Conservation (phyloP, 1,139 yeast species). For the Candida sojae region DNA sequence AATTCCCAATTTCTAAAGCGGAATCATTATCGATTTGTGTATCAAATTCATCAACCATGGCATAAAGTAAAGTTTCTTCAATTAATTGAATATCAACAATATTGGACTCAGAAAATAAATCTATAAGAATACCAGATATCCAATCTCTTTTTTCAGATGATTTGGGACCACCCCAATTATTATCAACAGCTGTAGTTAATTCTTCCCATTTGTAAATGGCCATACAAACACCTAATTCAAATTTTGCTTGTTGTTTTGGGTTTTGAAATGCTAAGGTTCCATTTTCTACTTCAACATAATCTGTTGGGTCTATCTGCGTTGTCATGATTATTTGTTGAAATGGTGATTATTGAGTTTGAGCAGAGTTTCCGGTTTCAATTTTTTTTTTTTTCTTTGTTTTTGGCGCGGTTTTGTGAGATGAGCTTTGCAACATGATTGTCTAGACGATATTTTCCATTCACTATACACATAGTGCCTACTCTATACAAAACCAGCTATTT, state of each 20-base stretch:
- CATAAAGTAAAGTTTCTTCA: constrained; percentile 82
- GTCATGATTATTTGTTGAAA: constrained; percentile 4
- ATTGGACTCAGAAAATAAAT: constrained; percentile 61
- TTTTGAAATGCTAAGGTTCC: constrained; percentile 53
- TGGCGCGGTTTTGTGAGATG: constrained; percentile 2
- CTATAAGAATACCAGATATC: constrained; percentile 83
- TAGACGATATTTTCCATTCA: background rate
- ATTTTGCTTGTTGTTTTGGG: constrained; percentile 73
- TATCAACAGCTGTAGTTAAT: constrained; percentile 88
- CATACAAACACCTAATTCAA: constrained; percentile 95
- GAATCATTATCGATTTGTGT: constrained; percentile 87
- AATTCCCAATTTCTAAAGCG: constrained; percentile 71
- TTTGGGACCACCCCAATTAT: constrained; percentile 94
- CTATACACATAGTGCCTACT: background rate
- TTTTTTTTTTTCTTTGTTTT: constrained; percentile 3
- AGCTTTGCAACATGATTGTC: background rate
- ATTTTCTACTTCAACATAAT: constrained; percentile 45
- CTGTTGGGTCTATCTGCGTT: constrained; percentile 42
- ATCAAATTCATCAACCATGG: constrained; percentile 95
- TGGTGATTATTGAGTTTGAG: background rate
- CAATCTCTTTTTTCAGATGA: constrained; percentile 92
- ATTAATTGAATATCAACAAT: constrained; percentile 74
- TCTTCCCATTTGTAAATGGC: constrained; percentile 88
- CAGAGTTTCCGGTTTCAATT: background rate
- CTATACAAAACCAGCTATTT: constrained; percentile 15